These are phyloP conservation scores for Pilaira anomala DNA, from an alignment of 192 early-diverging fungal genomes.

Conservation along the genomic window DNA sequence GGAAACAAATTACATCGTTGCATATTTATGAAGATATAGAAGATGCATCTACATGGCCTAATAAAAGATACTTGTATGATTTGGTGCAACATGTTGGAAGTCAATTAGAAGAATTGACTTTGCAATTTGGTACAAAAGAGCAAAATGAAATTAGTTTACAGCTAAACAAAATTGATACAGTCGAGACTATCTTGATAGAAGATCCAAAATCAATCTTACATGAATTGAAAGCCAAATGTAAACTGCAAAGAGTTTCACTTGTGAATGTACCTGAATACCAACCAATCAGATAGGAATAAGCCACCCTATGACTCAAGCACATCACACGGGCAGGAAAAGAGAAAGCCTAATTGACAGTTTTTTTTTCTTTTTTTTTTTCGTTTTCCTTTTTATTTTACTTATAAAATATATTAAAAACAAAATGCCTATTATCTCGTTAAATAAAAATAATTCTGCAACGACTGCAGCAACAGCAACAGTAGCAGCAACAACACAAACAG, in stretches of 20 bases:
- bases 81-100: neutral
- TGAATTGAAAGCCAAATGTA: no score
- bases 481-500: neutral
- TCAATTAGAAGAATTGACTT: neutral
- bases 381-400: neutral
- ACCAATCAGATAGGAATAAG: no score
- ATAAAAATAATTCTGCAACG: no score
- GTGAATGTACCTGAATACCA: no score
- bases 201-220: no score
- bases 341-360: no score
- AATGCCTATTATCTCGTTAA: conserved; percentile 14
- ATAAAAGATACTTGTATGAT: neutral
- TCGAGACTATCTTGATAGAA: no score
- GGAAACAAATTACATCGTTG: conserved; percentile 1
- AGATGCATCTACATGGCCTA: neutral
- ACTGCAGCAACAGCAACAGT: neutral
- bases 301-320: no score
- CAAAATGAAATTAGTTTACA: neutral
- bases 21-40: conserved; percentile 3
- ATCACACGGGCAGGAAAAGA: no score
- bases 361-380: neutral
- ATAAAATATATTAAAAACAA: neutral
- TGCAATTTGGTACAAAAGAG: conserved; percentile 7
- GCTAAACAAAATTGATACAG: no score
- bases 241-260: no score